Evolutionary conservation across 805 yeast genomes (phyloP), one percentile per base, ranked within the genome.

Genomic region (Diddensiella caesifluorescens): DNA sequence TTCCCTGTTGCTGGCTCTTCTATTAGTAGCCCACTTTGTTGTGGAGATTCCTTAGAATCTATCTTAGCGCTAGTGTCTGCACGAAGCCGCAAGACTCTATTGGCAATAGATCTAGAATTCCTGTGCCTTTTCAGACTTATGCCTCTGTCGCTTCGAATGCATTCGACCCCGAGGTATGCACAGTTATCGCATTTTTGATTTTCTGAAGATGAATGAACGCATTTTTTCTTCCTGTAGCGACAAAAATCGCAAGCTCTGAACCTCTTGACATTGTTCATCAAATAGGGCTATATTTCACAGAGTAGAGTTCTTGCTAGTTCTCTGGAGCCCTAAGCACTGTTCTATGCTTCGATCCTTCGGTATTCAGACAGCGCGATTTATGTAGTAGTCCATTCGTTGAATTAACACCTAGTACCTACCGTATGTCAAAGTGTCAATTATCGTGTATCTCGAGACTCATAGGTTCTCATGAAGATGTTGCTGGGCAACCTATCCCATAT

Each of bases 171-270:
- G 12, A 40, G 15, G 19, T 40, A 30, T 15, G 7, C 29, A 22
- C 48, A 44, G n/a, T 32, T 33, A 26, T 39, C 45, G 23, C 48
- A 44, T 12, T 27, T 29, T 5, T 22, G 26, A 13, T 20, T 16
- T 3, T 25, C 38, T n/a, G 7, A 13, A 6, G 19, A 23, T 7
- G 33, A 29, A 15, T 39, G 31, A 13, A 31, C 18, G 27, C 48
- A 44, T 31, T 36, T 43, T 27, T 44, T 31, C 31, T 44, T 44
- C 35, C 48, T 30, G 25, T 44, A 39, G 15, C 48, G 25, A 31
- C 48, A 44, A 25, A 44, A 39, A n/a, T 44, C 48, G 23, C 48
- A 44, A 25, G 48, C 41, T 18, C 34, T 40, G 42, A 29, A 38
- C 13, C 22, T 12, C 39, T 25, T 25, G 27, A 9, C 27, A 25